A percentile compares a stretch with the other conserved stretches of the same genome.
Evolutionary conservation across 2,329 filamentous ascomycete genomes (phyloP).

Genomic region (Trichoderma asperellum): DNA sequence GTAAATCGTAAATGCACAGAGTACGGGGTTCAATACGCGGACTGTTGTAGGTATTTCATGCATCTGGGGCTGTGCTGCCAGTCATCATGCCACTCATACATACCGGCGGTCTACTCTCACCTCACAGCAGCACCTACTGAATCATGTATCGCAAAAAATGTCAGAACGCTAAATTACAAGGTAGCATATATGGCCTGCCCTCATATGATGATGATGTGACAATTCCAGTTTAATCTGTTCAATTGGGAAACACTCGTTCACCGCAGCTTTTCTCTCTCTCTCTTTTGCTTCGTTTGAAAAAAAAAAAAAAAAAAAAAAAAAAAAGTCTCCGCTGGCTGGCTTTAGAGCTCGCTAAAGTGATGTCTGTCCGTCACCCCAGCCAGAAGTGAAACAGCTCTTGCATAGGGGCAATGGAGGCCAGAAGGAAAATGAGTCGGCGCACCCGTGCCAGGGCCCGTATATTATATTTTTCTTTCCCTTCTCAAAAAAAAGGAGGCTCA

Average conservation of each 20-base stretch:
- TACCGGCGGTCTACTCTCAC: not conserved
- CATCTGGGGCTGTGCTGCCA: not conserved
- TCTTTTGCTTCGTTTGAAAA: not conserved
- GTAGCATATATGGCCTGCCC: not conserved
- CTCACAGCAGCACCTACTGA: not conserved
- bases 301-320: no score
- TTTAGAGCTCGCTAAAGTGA: not conserved
- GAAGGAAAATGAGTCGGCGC: constrained; percentile 11
- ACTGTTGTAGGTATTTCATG: constrained; percentile 13
- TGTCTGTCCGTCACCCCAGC: not conserved
- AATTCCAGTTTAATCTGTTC: not conserved
- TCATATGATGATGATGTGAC: not conserved
- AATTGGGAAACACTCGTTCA: not conserved
- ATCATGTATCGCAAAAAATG: not conserved
- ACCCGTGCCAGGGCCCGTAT: constrained; percentile 9
- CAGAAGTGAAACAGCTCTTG: constrained; percentile 14
- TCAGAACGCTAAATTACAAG: not conserved
- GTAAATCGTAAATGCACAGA: not conserved
- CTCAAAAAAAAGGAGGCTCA: constrained; percentile 16
- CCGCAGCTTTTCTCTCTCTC: not conserved
- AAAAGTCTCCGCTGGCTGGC: not conserved
- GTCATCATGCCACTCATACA: constrained; percentile 8
- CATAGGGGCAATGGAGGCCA: constrained; percentile 15
- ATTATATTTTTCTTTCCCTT: not conserved
- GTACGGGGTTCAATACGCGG: not conserved